Base-by-base conservation (phyloP, 805 yeast species). In the Saccharomycopsis sp. region DNA sequence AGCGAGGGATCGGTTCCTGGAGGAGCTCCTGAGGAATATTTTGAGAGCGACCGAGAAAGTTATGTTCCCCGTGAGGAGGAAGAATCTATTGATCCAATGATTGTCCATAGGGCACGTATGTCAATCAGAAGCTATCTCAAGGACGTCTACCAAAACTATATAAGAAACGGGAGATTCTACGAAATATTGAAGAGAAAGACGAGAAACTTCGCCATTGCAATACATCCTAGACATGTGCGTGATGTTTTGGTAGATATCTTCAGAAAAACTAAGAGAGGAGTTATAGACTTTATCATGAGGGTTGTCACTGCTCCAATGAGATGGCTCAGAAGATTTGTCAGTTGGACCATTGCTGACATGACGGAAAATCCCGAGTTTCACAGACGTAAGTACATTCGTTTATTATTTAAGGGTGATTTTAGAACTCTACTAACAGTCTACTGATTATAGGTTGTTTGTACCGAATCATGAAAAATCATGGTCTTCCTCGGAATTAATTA, bases 291-390 rank as follows among this genome's bases (percentile, higher is more conserved):
- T 38, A 59, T 55, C 3, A 61, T 58, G 58, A 61, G 58, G 20
- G 14, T 61, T 2, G 56, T 61, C 51, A 58, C 56, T 41, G 61
- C 63, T 34, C 63, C 63, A 47, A 55, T 61, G 56, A 61, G 47
- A 25, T 56, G 56, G 38, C 55, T 53, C 17, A 52, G 59, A 47
- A 47, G 44, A 23, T 22, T 61, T 9, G 63, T 61, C 38, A 19
- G 56, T 9, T 61, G 59, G 47, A 42, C 58, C 56, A 61, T 61
- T 24, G 47, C 58, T n/a, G 63, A 61, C 49, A 12, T 44, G 49
- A 44, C 49, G 7, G 49, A 44, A 3, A 17, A 44, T 19, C 19
- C 22, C 7, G 49, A 44, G 8, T 7, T 44, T 12, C 49, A 44
- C 38, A 29, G 38, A 44, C 49, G 22, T 44, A 44, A 44, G 22